phyloP scores from a whole-genome alignment of 345 rosid species.

The Melaleuca quinquenervia region DNA sequence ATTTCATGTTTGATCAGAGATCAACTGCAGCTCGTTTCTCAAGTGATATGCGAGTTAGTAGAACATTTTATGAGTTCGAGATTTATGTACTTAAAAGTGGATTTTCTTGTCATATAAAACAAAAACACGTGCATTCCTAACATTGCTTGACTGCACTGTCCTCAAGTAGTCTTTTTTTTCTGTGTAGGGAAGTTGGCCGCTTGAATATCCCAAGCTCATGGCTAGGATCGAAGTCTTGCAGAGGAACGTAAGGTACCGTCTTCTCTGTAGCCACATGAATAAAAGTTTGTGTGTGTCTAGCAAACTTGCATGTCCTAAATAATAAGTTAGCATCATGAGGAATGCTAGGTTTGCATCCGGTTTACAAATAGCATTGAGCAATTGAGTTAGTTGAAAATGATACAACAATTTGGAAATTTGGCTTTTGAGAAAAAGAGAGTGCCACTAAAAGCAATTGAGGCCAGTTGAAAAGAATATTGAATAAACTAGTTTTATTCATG shows the following conservation, averaged over 20 bases:
- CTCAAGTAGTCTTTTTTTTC: neutral
- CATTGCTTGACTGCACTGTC: neutral
- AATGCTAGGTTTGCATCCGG: neutral
- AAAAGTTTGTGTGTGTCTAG: neutral
- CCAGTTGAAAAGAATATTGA: neutral
- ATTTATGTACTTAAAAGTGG: neutral
- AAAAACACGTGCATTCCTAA: neutral
- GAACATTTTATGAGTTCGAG: neutral
- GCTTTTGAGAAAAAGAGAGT: neutral
- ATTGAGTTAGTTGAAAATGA: neutral
- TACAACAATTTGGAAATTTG: neutral
- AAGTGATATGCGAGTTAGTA: neutral
- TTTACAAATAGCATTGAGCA: neutral
- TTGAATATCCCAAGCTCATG: constrained; percentile 47
- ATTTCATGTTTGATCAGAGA: neutral
- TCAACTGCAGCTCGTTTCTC: neutral
- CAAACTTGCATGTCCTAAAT: neutral
- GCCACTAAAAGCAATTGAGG: neutral
- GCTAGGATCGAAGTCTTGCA: constrained; percentile 49
- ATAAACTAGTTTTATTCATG: neutral
- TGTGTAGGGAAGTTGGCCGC: constrained; percentile 40
- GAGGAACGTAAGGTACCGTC: constrained; percentile 44
- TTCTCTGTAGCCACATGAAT: neutral
- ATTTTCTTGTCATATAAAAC: neutral
- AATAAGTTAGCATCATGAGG: neutral